Conservation (phyloP, 768 basidiomycete species). For the Lactifluus subvellereus region DNA sequence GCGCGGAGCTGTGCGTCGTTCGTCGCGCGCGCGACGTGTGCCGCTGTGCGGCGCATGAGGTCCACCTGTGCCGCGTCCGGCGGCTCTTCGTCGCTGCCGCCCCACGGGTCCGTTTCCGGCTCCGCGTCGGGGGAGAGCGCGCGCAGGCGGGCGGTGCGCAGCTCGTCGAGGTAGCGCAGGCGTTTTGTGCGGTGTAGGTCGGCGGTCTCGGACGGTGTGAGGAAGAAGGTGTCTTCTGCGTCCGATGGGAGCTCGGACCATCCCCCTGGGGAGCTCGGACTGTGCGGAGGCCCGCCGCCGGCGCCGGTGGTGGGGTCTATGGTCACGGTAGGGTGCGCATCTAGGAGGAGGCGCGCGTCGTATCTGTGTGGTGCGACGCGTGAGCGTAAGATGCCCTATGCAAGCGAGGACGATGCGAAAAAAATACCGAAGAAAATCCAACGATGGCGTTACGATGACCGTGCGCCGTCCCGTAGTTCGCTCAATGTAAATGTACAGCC, state of each 20-base stretch:
- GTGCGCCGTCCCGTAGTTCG: neutral
- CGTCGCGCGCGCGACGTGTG: conserved; percentile 59
- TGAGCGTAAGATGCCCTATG: neutral
- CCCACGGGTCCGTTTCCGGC: conserved; percentile 49
- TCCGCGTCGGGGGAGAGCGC: conserved; percentile 41
- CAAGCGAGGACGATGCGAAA: neutral
- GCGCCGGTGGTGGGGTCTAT: neutral
- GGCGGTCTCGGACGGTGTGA: conserved; percentile 58
- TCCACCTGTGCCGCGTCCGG: conserved; percentile 53
- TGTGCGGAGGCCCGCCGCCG: conserved; percentile 11
- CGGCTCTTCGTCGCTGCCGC: conserved; percentile 70
- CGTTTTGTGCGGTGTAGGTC: conserved; percentile 67
- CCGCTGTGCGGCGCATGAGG: conserved; percentile 72
- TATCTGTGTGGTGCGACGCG: conserved; percentile 44
- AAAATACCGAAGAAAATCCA: neutral
- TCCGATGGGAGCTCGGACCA: conserved; percentile 88
- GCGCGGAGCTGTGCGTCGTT: conserved; percentile 82
- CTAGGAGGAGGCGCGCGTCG: conserved; percentile 71
- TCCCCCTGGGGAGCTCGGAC: conserved; percentile 47
- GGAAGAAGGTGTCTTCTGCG: conserved; percentile 78
- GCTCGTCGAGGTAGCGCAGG: conserved; percentile 50
- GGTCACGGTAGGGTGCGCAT: conserved; percentile 36
- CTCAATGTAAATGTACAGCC: neutral
- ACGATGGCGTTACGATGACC: neutral
- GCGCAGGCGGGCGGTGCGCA: conserved; percentile 59